Evolutionary conservation across 495 filamentous ascomycete species (phyloP).

Genomic region (Penicillium subrubescens): DNA sequence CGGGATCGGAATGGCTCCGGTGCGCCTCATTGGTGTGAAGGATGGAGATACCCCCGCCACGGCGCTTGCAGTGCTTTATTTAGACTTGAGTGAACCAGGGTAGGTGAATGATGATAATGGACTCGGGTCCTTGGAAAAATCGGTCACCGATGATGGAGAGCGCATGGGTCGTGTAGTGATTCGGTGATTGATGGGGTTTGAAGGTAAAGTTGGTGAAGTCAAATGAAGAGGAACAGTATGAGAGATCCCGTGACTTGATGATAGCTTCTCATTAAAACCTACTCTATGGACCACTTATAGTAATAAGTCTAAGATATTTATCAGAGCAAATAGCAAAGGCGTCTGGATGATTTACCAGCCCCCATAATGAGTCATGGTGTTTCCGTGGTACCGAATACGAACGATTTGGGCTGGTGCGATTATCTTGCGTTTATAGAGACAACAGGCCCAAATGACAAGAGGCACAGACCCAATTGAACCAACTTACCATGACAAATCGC

Average conservation of each 20-base stretch:
- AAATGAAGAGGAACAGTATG: background rate
- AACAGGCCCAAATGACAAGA: background rate
- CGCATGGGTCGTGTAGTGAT: background rate
- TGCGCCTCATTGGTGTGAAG: constrained; percentile 2
- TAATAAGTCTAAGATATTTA: background rate
- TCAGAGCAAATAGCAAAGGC: background rate
- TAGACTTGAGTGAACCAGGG: constrained; percentile 7
- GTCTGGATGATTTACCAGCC: background rate
- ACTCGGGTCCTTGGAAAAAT: background rate
- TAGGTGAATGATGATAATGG: background rate
- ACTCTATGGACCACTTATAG: background rate
- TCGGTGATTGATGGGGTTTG: background rate
- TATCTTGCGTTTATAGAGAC: background rate
- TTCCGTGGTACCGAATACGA: background rate
- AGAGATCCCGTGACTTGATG: background rate
- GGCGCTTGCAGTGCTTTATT: constrained; percentile 23
- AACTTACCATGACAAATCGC: background rate
- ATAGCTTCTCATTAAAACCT: background rate
- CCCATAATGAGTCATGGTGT: background rate
- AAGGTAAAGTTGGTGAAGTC: background rate
- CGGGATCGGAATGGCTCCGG: background rate
- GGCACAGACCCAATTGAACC: background rate
- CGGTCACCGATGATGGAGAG: background rate
- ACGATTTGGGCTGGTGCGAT: background rate
- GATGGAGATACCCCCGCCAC: constrained; percentile 11